Evolutionary conservation across 106 monocot species (phyloP), one percentile per base, ranked within the genome.

Genomic region (Dioscorea zingiberensis): DNA sequence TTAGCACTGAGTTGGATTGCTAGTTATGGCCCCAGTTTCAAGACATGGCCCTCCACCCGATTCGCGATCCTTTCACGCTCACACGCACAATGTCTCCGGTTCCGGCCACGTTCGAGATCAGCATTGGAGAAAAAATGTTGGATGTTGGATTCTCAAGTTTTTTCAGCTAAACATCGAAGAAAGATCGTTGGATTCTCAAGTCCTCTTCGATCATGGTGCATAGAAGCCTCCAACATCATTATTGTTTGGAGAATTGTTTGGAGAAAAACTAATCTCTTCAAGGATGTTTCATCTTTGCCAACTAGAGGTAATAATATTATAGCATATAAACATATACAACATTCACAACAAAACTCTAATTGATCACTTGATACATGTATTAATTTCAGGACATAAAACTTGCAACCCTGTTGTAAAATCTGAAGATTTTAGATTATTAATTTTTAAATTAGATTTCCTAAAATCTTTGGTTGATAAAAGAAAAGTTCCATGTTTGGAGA

Each of bases 11-110:
- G 58, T 79, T 79, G n/a, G 79, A 79, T 25, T 79, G 79, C 79
- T 73, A 79, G 55, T 79, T 79, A 63, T 79, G 79, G n/a, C 79
- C 79, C 79, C 79, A 79, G 60, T 79, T 79, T 12, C 79, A 69
- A 4, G 74, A 74, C 79, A 79, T 64, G 14, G 59, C 58, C 69
- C 74, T 73, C 79, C 79, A 79, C 14, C 69, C 79, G 2, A 73
- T 79, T 10, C 38, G 48, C 8, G 79, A 65, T 2, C 79, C 79
- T 54, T 79, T 79, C 23, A 79, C 59, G 65, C 69, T 74, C 13
- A 64, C 79, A 21, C 73, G 63, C 11, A 73, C 59, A 15, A 79
- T 46, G 73, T 79, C 73, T 19, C 79, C 79, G 38, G 79, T 69
- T 32, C 79, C 79, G 17, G 73, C 79, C 64, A 79, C 79, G 69